Evolutionary conservation across 78 protist species (phyloP), one percentile per base, ranked within the genome.

Genomic region (Protostelium mycophagum): DNA sequence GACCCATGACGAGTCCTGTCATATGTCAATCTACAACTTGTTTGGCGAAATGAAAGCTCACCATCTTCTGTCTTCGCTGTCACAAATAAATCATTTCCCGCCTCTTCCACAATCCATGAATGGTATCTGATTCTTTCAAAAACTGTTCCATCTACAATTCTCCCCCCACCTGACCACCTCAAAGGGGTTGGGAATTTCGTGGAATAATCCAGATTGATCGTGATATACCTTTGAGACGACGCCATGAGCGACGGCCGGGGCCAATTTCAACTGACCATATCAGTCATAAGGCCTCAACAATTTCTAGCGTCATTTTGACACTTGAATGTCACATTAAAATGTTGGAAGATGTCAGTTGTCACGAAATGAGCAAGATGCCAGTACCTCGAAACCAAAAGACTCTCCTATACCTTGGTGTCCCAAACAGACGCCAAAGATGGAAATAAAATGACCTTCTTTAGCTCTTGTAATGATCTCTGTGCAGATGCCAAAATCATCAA

Each of bases 391-490:
- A 0, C 96, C 96, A 35, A 85, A 63, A 85, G 1, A 31, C n/a
- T 0, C 1, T 35, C 89, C 94, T 31, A 94, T 1, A 37, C 92
- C 94, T 85, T 95, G 97, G 90, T 87, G 94, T 0, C 97, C 97
- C 38, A 96, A 91, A 85, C 97, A 96, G 29, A 96, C 94, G 83
- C 97, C 97, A 29, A 96, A 90, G 37, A 96, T 31, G 1, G 97
- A 95, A 1, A 85, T n/a, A 25, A 5, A 37, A n/a, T 83, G 28
- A 1, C 16, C 9, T 34, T 0, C 0, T 35, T 84, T 0, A 16
- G 88, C 37, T 1, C 38, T 28, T 1, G 36, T 0, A 16, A 51
- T 51, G 73, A 51, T 16, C 73, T 51, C 16, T 16, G 16, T 51
- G 73, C 94, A 87, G 28, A 93, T 39, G 37, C 97, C 95, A 34